Percentiles rank a stretch among this genome's conserved stretches.
phyloP scores from a whole-genome alignment of 2,329 filamentous ascomycete species.

The Ophiocordyceps australis region DNA sequence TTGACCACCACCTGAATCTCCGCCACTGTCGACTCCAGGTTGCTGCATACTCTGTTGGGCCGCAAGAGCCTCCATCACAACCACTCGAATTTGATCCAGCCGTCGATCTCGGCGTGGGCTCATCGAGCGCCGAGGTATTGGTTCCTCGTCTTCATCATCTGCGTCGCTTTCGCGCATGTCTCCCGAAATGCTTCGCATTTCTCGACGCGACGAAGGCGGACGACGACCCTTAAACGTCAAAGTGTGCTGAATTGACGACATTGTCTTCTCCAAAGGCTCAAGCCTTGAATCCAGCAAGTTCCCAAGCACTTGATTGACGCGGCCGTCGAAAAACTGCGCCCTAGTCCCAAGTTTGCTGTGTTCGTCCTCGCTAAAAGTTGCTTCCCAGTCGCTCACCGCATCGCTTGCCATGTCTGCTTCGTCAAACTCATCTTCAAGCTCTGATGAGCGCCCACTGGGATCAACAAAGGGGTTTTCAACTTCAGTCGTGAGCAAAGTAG shows the following conservation, averaged over 20 bases:
- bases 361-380: constrained; percentile 63
- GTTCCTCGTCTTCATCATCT: constrained; percentile 79
- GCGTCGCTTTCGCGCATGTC: constrained; percentile 71
- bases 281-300: constrained; percentile 59
- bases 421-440: constrained; percentile 26
- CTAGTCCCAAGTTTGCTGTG: constrained; percentile 68
- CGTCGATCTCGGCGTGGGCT: constrained; percentile 67
- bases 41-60: constrained; percentile 27
- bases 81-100: constrained; percentile 62
- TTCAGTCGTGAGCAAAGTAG: constrained; percentile 52
- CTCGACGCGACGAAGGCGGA: constrained; percentile 35
- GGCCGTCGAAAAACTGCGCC: constrained; percentile 77
- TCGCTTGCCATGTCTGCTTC: constrained; percentile 26
- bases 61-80: constrained; percentile 56
- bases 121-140: constrained; percentile 43
- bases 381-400: constrained; percentile 82
- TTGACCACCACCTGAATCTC: constrained; percentile 11
- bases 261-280: constrained; percentile 61
- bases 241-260: constrained; percentile 57
- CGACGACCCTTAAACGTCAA: constrained; percentile 38
- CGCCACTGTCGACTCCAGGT: constrained; percentile 8
- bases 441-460: constrained; percentile 26
- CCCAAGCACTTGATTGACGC: constrained; percentile 74
- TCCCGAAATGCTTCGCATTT: constrained; percentile 49
- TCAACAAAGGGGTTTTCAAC: constrained; percentile 46